Evolutionary conservation across 805 yeast species (phyloP), one percentile per base, ranked within the genome.

Genomic region (Metschnikowia colocasiae): DNA sequence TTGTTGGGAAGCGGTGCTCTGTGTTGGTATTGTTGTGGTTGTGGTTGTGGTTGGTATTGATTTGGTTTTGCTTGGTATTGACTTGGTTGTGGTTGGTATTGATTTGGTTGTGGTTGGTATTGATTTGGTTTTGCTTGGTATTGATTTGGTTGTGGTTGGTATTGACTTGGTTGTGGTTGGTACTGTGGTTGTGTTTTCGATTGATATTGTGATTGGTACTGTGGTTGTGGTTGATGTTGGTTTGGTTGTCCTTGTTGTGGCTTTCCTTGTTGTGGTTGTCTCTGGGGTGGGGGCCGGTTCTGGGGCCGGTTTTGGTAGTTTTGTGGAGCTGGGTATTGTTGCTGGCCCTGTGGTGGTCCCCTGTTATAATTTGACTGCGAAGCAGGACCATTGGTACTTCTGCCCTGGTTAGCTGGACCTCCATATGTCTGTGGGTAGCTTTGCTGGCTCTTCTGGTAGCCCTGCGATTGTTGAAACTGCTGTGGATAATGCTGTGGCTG

Each of bases 11-110:
- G 26, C 13, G 25, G 35, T 26, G 30, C 44, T 25, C 20, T 40
- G 26, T 54, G 49, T 38, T 48, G 56, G 25, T 49, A 50, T 36
- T 33, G 54, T 15, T 36, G 26, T 13, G 40, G 30, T 1, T 9
- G 29, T 12, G 16, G 15, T 13, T 23, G 16, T 35, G n/a, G 42
- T 13, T 19, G 36, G 29, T 38, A 33, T 33, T 33, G 23, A 8
- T 19, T 32, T 10, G 35, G 20, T 16, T 12, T 16, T 18, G 48
- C 46, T 8, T 42, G 49, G 31, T 39, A 48, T 16, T 44, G 51
- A n/a, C 53, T 51, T 20, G 37, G 44, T 23, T 37, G 25, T 13
- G 30, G 41, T 18, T 18, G 22, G 10, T 44, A 12, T 15, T 18
- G 42, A 26, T 39, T 44, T 13, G 19, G 45, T 18, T 35, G 20